phyloP scores from a whole-genome alignment of 2,329 filamentous ascomycete species.

The Xylaria sp. region DNA sequence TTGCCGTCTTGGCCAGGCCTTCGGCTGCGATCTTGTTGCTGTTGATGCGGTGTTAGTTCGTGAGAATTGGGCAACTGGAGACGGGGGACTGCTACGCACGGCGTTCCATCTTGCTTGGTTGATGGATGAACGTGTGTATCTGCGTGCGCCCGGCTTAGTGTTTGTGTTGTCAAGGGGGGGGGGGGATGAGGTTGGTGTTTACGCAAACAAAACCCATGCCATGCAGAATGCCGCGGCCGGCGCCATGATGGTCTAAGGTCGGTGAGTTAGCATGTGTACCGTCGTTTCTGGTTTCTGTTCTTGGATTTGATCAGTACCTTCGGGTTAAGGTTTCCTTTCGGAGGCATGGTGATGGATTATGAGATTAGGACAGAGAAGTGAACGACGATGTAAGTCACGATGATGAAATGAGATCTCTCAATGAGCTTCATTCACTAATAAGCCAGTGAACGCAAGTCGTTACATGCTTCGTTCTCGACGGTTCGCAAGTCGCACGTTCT shows the following conservation, averaged over 20 bases:
- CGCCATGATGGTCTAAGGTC: constrained; percentile 16
- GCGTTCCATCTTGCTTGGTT: constrained; percentile 18
- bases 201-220: constrained; percentile 21
- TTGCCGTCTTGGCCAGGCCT: background rate
- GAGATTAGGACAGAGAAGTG: too few species aligned
- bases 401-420: too few species aligned
- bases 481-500: too few species aligned
- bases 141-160: constrained; percentile 5
- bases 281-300: background rate
- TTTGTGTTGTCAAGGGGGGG: background rate
- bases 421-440: too few species aligned
- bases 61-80: too few species aligned
- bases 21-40: constrained; percentile 16
- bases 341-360: constrained; percentile 9
- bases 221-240: constrained; percentile 19
- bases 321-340: constrained; percentile 17
- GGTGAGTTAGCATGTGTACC: too few species aligned
- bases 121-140: constrained; percentile 20
- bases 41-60: constrained; percentile 2
- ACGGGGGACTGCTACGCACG: constrained; percentile 4
- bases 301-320: constrained; percentile 8
- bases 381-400: too few species aligned
- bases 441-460: too few species aligned
- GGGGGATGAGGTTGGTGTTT: background rate
- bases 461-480: too few species aligned